These are phyloP conservation scores for Cerrena zonata DNA, from an alignment of 1,284 basidiomycete genomes.

Conservation along the genomic window DNA sequence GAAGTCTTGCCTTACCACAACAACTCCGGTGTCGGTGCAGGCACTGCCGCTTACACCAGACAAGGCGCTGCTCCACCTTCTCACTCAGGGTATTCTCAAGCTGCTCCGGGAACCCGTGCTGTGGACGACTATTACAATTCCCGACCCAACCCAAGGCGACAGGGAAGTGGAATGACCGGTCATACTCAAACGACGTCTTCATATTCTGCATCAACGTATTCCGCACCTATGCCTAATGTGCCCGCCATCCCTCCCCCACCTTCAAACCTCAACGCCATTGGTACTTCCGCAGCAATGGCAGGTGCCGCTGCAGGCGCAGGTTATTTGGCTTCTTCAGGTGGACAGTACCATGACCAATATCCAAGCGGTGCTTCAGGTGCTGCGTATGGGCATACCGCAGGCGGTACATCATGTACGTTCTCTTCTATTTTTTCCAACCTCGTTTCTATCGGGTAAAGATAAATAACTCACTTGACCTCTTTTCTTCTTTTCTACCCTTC, in stretches of 20 bases:
- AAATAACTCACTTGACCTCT: background rate
- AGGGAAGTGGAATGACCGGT: constrained; percentile 38
- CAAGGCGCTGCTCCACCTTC: constrained; percentile 26
- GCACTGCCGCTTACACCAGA: constrained; percentile 21
- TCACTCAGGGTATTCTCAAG: constrained; percentile 53
- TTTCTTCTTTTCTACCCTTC: background rate
- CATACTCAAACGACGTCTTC: constrained; percentile 32
- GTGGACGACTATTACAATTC: constrained; percentile 67
- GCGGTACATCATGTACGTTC: constrained; percentile 51
- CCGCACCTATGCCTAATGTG: constrained; percentile 2
- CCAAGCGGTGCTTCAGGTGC: constrained; percentile 30
- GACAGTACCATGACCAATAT: constrained; percentile 27
- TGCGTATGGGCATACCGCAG: constrained; percentile 47
- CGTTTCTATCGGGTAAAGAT: no score
- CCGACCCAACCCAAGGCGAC: constrained; percentile 34
- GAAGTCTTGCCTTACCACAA: constrained; percentile 33
- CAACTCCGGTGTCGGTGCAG: constrained; percentile 19
- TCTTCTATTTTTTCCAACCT: background rate
- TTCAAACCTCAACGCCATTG: constrained; percentile 17
- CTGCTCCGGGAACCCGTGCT: constrained; percentile 55
- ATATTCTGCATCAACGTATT: constrained; percentile 38
- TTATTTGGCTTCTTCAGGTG: constrained; percentile 17
- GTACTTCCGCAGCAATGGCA: constrained; percentile 16
- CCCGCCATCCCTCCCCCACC: constrained; percentile 13
- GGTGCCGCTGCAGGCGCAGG: constrained; percentile 16